These are phyloP conservation scores for Acacia acuminata DNA, from an alignment of 306 rosid species.

Conservation along the genomic window DNA sequence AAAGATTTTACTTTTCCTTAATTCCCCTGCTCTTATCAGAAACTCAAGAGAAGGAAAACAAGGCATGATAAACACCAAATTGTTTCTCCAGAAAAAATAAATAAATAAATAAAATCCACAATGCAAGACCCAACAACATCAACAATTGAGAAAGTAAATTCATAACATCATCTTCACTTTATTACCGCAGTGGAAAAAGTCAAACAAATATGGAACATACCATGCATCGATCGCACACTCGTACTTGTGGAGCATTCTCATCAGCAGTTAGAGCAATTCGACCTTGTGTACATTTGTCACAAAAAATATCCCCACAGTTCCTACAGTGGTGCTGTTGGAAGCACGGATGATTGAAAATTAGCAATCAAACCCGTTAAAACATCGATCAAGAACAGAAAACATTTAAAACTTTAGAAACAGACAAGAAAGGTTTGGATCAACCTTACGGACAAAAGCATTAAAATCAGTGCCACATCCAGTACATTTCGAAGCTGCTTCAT, in stretches of 20 bases:
- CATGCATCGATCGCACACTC: constrained; percentile 97
- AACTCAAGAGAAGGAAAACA: not conserved
- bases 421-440: constrained; percentile 29
- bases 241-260: constrained; percentile 83
- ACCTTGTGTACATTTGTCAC: constrained; percentile 95
- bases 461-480: constrained; percentile 79
- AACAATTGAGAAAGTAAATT: constrained; percentile 12
- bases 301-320: constrained; percentile 97
- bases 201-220: constrained; percentile 47
- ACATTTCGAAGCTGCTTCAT: constrained; percentile 93
- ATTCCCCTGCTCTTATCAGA: not conserved
- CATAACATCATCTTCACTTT: not conserved
- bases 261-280: constrained; percentile 88
- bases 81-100: not conserved
- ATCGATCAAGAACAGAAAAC: constrained; percentile 15
- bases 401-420: constrained; percentile 17
- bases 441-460: constrained; percentile 78
- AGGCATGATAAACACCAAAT: not conserved
- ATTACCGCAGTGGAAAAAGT: not conserved
- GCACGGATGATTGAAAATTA: constrained; percentile 31
- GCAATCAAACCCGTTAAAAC: constrained; percentile 9
- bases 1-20: not conserved
- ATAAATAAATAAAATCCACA: too few relatives aligned
- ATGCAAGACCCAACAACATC: constrained; percentile 2
- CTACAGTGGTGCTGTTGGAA: constrained; percentile 91